Evolutionary conservation across 2,329 filamentous ascomycete species (phyloP), one percentile per base, ranked within the genome.

Genomic region (Colletotrichum tanaceti): DNA sequence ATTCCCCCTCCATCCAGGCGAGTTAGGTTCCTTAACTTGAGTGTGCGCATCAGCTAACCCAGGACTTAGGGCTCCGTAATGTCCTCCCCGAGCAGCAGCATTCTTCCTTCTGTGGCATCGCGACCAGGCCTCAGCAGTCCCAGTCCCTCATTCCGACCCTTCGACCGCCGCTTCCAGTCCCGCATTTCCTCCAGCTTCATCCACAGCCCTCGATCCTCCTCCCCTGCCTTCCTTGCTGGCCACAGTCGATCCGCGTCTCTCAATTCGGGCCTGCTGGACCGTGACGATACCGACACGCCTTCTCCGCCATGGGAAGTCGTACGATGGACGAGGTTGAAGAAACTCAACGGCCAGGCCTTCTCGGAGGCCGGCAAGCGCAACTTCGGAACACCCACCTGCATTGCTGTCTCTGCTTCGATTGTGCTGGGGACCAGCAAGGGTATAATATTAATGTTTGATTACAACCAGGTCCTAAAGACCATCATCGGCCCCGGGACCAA

Each of bases 281-380:
- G 86, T 50, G 83, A 89, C 59, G 91, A 92, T 55, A 84, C 86
- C 24, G 92, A 95, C 72, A 89, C 90, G 1, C 86, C 89, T 3
- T 90, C 93, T 63, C 89, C 93, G 5, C 96, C 96, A 2, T 99
- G 96, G 97, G 96, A 99, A 75, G 94, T 98, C 62, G 92, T 99
- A 68, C 88, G 94, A 76, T 99, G 97, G 97, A 98, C 93, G 1
- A 96, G 92, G 76, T 82, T 99, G 65, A 93, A 90, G 75, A 98
- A 97, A 78, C 88, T 99, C 71, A 94, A 93, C 28, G 89, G 89
- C 0, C 93, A 98, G 78, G 90, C 93, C 4, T 98, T 98, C 78
- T 97, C 95, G 2, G 97, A 99, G 79, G 87, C 91, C 50, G 96
- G 94, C 43, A 96, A 90, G 81, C 91, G 96, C 70, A 98, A 93